Evolutionary conservation across 257 asterid species (phyloP), one percentile per base, ranked within the genome.

Genomic region (Ilex aquifolium): DNA sequence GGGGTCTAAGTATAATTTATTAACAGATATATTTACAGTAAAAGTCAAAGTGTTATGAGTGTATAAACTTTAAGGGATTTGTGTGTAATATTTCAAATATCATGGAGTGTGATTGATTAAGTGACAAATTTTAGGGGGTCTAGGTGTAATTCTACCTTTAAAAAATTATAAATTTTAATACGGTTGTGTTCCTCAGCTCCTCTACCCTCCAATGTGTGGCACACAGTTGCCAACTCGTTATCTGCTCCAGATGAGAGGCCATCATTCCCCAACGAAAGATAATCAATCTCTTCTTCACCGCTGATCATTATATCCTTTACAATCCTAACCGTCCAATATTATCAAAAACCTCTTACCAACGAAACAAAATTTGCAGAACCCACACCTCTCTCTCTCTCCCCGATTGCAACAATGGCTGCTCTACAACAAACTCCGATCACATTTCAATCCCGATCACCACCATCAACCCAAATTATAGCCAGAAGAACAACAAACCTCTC

Each of bases 391-490:
- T 56, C 66, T 14, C 71, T 9, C 58, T 31, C 63, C 36, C 60
- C 4, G 16, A 14, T 49, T 11, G 32, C 21, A 49, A 59, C 48
- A 70, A 85, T 85, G 94, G 88, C 87, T 66, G 80, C 84, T 15
- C 67, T 87, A 7, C 92, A 83, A 54, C 95, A 80, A 77, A 65
- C 91, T 17, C 83, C 87, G 44, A 74, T 80, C 40, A 70, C 87
- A 2, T 77, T 79, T 72, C 89, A 64, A 7, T 69, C 75, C 64
- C 78, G 73, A 12, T 69, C 83, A 30, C 78, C 78, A 10, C 82
- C 71, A 17, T 73, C 84, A 27, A 17, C 83, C n/a, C 79, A 77
- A 30, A 58, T 74, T 70, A 68, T 49, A 8, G 56, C 67, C 56
- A 70, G 32, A 21, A 78, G 70, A 1, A n/a, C 83, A 5, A 14